Percentiles rank a stretch among this genome's conserved stretches.
These are phyloP conservation scores for Fusarium multiceps DNA, from an alignment of 2,329 filamentous ascomycete genomes.

Conservation along the genomic window DNA sequence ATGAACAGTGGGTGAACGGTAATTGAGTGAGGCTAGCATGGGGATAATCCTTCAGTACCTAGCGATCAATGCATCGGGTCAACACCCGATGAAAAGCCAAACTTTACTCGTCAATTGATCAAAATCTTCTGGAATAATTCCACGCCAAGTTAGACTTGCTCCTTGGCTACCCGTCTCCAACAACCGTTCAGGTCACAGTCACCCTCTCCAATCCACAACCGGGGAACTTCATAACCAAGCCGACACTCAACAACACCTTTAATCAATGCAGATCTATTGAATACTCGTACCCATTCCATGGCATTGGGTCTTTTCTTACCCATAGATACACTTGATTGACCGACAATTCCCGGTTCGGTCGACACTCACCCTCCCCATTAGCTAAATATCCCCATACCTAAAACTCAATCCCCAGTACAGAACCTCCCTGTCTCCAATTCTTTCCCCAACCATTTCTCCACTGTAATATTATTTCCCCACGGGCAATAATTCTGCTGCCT, in stretches of 20 bases:
- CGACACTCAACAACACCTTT: not conserved
- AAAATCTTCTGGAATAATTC: not conserved
- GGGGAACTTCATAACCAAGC: not conserved
- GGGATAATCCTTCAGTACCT: not conserved
- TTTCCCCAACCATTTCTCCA: constrained; percentile 13
- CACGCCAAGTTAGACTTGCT: not conserved
- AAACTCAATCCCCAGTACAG: not conserved
- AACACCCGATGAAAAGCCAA: not conserved
- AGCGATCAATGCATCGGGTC: not conserved
- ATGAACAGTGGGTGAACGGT: too few species aligned
- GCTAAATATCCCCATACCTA: not conserved
- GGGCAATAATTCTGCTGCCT: constrained; percentile 23
- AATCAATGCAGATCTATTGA: not conserved
- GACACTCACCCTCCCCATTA: constrained; percentile 8
- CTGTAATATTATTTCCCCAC: constrained; percentile 19
- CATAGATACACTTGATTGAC: not conserved
- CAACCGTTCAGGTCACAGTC: not conserved
- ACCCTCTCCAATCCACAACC: not conserved
- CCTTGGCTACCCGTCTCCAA: not conserved
- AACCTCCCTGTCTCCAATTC: constrained; percentile 5
- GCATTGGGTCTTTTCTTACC: not conserved
- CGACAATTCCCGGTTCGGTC: constrained; percentile 1
- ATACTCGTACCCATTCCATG: not conserved
- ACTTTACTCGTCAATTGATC: not conserved
- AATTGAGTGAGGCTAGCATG: not conserved